Percentiles rank a stretch among this genome's conserved stretches.
phyloP scores from a whole-genome alignment of 2,329 filamentous ascomycete species.

The Fusarium protoensiforme region DNA sequence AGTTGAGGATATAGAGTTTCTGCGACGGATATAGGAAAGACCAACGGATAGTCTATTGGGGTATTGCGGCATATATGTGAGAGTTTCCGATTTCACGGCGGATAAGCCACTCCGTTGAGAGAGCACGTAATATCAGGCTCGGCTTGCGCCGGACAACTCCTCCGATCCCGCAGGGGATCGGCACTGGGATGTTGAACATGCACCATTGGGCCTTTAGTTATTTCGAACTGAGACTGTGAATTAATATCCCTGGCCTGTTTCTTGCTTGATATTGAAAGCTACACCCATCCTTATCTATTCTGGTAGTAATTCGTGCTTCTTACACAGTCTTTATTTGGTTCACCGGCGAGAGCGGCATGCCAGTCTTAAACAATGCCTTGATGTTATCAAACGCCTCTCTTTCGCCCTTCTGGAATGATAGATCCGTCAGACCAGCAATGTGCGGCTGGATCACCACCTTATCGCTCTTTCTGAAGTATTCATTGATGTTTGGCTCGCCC shows the following conservation, averaged over 20 bases:
- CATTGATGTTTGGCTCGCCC: constrained; percentile 56
- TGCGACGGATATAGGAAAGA: background rate
- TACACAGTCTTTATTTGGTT: constrained; percentile 33
- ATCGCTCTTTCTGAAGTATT: constrained; percentile 53
- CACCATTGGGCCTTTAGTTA: background rate
- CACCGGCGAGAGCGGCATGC: constrained; percentile 52
- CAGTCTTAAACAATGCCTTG: constrained; percentile 50
- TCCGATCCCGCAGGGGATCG: background rate
- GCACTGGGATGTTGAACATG: background rate
- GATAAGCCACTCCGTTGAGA: background rate
- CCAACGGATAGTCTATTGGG: background rate
- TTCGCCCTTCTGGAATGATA: constrained; percentile 55
- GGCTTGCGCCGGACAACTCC: background rate
- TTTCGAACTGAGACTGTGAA: too few species aligned
- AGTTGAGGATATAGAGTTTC: background rate
- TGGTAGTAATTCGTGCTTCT: background rate
- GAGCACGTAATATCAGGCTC: background rate
- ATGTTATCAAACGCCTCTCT: constrained; percentile 60
- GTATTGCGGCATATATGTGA: background rate
- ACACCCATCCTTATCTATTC: too few species aligned
- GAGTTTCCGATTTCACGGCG: background rate
- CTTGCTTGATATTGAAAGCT: too few species aligned
- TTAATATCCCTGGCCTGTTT: too few species aligned
- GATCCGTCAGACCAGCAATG: constrained; percentile 56
- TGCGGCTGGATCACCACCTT: constrained; percentile 58